Base-by-base conservation (phyloP, 192 early-diverging fungal genomes). In the Linnemannia exigua region DNA sequence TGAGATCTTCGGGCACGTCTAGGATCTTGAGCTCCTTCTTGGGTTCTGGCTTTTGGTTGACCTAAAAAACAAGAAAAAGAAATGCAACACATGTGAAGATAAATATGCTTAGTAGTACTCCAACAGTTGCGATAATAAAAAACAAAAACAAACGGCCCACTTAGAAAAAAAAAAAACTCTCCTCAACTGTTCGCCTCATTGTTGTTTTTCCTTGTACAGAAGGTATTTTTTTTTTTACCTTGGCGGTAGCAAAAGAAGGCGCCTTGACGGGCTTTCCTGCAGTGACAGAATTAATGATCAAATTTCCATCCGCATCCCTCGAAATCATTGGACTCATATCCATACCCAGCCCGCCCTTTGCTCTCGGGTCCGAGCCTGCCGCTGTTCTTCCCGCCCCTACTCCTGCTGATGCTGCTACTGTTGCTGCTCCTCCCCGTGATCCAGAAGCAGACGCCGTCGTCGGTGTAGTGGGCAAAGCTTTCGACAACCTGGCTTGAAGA, bases 11-110 rank as follows among this genome's bases (percentile, higher is more conserved):
- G 76, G 84, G 80, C 74, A 82, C 77, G 54, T 79, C 90, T 75
- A 72, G 92, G 76, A 77, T 89, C 88, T 80, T 92, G 88, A 25
- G 88, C 67, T 76, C 84, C 76, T 80, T 92, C 88, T 79, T 91
- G 76, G 48, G 84, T 63, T 71, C 88, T 84, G 51, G 88, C 72
- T 89, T 63, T 82, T 72, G 46, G 80, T 81, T 70, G 68, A 80
- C 20, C 79, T 83, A 79, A 52, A 76, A 71, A 37, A 71, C 17
- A 16, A 61, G 79, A 84, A 58, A 69, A 67, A 19, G 8, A 54
- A 38, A 28, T 17, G 12, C 46, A 51, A 35, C 19, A 68, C 44
- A 35, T 14, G 70, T 75, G 35, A 76, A 35, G n/a, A n/a, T n/a
- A n/a, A n/a, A n/a, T n/a, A n/a, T n/a, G n/a, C n/a, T n/a, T n/a